phyloP scores from a whole-genome alignment of 1,284 basidiomycete species.

The Termitomyces sp. region DNA sequence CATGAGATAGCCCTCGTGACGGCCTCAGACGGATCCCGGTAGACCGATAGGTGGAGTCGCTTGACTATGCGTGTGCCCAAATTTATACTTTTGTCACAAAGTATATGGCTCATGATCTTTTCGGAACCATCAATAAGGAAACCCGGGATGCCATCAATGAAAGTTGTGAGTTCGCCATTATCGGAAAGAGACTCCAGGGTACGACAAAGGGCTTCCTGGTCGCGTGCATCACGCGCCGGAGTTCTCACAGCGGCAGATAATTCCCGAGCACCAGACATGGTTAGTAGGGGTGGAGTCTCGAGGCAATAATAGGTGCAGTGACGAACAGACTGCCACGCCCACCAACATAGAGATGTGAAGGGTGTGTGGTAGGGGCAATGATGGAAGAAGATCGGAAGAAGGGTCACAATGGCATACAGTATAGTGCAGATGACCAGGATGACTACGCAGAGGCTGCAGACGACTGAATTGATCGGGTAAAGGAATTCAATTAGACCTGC shows the following conservation, averaged over 20 bases:
- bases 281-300: not conserved
- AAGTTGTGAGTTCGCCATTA: not conserved
- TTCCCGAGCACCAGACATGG: slow-evolving; percentile 25
- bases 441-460: slow-evolving; percentile 27
- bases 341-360: slow-evolving; percentile 30
- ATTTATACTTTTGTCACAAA: slow-evolving; percentile 4
- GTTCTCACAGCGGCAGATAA: slow-evolving; percentile 25
- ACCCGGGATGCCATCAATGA: slow-evolving; percentile 10
- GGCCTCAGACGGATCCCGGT: slow-evolving; percentile 2
- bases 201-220: slow-evolving; percentile 21
- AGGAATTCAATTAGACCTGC: slow-evolving; percentile 35
- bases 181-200: slow-evolving; percentile 3
- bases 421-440: slow-evolving; percentile 25
- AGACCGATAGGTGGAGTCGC: slow-evolving; percentile 5
- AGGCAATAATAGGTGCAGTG: not conserved
- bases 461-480: slow-evolving; percentile 24
- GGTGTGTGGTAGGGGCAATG: slow-evolving; percentile 36
- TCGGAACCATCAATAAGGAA: slow-evolving; percentile 7
- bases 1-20: slow-evolving; percentile 6
- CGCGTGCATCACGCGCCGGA: slow-evolving; percentile 25
- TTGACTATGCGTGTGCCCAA: slow-evolving; percentile 8
- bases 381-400: slow-evolving; percentile 30
- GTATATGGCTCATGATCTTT: slow-evolving; percentile 2
- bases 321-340: slow-evolving; percentile 4
- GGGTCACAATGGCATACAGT: slow-evolving; percentile 29